A percentile compares a stretch with the other conserved stretches of the same genome.
These are phyloP conservation scores for Penicillium arizonense DNA, from an alignment of 495 filamentous ascomycete species.

Conservation along the genomic window DNA sequence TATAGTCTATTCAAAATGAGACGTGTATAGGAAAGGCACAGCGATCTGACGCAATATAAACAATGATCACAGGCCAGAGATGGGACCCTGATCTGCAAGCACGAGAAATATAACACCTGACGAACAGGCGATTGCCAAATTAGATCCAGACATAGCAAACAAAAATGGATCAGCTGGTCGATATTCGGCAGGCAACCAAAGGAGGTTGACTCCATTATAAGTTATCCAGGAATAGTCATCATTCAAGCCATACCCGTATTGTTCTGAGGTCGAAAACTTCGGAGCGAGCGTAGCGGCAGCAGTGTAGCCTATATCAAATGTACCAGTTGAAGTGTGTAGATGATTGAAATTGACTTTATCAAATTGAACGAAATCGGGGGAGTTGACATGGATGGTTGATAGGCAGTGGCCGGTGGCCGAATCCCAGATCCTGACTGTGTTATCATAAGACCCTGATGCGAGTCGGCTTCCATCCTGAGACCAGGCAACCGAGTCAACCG, in stretches of 20 bases:
- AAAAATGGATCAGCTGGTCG: background rate
- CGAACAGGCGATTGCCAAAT: conserved; percentile 5
- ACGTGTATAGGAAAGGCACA: background rate
- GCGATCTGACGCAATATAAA: background rate
- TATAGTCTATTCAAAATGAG: background rate
- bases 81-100: conserved; percentile 3
- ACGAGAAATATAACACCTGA: conserved; percentile 9
- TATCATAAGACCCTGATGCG: conserved; percentile 7
- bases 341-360: background rate
- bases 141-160: conserved; percentile 6
- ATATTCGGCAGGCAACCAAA: conserved; percentile 27
- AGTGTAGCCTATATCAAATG: background rate
- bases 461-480: conserved; percentile 6
- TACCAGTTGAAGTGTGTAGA: conserved; percentile 1
- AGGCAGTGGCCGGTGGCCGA: conserved; percentile 61
- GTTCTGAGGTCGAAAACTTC: background rate
- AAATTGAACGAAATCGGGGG: background rate
- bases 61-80: background rate
- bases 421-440: conserved; percentile 41
- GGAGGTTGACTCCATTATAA: conserved; percentile 12
- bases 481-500: no score
- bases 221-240: conserved; percentile 19
- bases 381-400: conserved; percentile 8
- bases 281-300: background rate
- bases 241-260: conserved; percentile 11